Evolutionary conservation across 345 rosid genomes (phyloP), one percentile per base, ranked within the genome.

Genomic region (Pistacia integerrima): DNA sequence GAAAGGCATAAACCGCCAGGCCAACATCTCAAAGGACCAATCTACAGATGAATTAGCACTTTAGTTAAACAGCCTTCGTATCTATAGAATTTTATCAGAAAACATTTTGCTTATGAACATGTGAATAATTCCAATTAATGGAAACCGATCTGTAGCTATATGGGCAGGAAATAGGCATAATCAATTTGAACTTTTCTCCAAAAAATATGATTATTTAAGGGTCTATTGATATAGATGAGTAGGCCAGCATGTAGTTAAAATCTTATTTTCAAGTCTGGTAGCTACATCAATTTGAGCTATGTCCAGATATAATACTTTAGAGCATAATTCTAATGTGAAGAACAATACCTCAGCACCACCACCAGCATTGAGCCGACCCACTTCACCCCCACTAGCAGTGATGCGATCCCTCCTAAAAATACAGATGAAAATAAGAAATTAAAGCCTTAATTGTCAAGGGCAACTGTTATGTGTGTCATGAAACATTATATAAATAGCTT

Each of bases 1-100:
- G 99, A 97, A 77, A 97, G 98, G 84, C 99, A 97, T 77, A 97
- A 81, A 76, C 99, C 99, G 78, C 99, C 99, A 52, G 99, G 99
- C 99, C 99, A 97, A 89, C 99, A 97, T 85, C 99, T 87, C 83
- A 97, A 77, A 18, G 99, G 99, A 74, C 98, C 99, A 87, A 97
- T 90, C 99, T 97, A 82, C 65, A 84, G 77, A 35, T 80, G 51
- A 16, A 76, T n/a, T 73, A 44, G 28, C 65, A 69, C 30, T 46
- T 44, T 67, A 73, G 68, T 85, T 66, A 84, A 54, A 84, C 41
- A 70, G 41, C 67, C 58, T 61, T 25, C 82, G 58, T 69, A 77
- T 74, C 48, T 13, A 28, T 12, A 16, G 57, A 74, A 49, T 22
- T 3, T 72, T 54, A 46, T 54, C 25, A 49, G 0, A 67, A 60